Base-by-base conservation (phyloP, 169 alveolate genomes). In the Ichthyophthirius multifiliis region DNA sequence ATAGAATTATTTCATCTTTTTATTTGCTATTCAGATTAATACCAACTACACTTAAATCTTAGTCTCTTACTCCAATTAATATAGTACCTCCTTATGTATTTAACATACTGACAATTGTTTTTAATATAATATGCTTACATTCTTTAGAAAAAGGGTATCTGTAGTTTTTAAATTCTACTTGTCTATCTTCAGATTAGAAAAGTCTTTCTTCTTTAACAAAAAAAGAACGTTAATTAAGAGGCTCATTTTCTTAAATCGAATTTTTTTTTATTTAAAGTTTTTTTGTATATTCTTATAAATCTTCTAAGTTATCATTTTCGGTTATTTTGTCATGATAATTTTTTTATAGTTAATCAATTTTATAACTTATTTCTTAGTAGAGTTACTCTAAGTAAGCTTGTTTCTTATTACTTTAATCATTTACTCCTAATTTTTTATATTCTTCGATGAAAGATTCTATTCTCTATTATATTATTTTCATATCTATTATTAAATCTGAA, bases 1-100 rank as follows among this genome's bases (percentile, higher is more conserved):
- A 55, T 34, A 55, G 71, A 55, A 55, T 55, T 34, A 55, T 55
- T 55, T 55, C 71, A 55, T 55, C 71, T 7, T 55, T 55, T 23
- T 55, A 27, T 23, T 55, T 55, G 12, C 13, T 10, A 55, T 55
- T 39, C 13, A 55, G 23, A 5, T 55, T 55, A 13, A 55, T 55
- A 10, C 71, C 71, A 55, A 55, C 71, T 1, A 55, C 71, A 27
- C 71, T 55, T 2, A 55, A 18, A 55, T 55, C 71, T 55, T 55
- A 27, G 18, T 55, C 71, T 20, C 71, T 16, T 27, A 55, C 16
- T 27, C 71, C 71, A 2, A 55, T 55, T 39, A 55, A 27, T 13
- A 55, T 55, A 27, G 71, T 55, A 1, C 71, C 71, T 27, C 71
- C 71, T 3, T 55, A 23, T 0, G 71, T 55, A 18, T 55, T 55